Percentiles rank a stretch among this genome's conserved stretches.
phyloP scores from a whole-genome alignment of 1,284 basidiomycete genomes.

The Fomitopsis palustris region DNA sequence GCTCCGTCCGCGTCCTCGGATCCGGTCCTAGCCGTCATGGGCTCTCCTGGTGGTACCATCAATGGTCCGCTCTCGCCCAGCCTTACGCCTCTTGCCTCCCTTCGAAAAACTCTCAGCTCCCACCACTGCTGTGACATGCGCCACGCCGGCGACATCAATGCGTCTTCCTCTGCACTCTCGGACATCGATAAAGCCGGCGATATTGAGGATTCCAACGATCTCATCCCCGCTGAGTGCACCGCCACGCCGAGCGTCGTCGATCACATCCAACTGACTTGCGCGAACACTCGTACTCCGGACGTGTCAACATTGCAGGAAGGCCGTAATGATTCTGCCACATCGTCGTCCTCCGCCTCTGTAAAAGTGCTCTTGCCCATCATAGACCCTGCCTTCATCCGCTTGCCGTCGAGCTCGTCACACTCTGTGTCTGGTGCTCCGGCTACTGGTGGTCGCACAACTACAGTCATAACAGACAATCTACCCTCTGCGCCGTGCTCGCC shows the following conservation, averaged over 20 bases:
- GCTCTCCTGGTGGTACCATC: not conserved
- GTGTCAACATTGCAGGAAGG: no score
- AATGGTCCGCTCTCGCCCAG: not conserved
- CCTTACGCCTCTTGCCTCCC: not conserved
- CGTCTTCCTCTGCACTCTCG: not conserved
- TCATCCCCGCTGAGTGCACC: not conserved
- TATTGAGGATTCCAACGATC: not conserved
- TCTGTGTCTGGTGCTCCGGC: no score
- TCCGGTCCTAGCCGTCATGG: not conserved
- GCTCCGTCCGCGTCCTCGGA: not conserved
- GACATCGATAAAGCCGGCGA: not conserved
- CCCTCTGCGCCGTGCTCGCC: no score
- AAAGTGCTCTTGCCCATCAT: no score
- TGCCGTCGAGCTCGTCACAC: no score
- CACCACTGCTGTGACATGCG: not conserved
- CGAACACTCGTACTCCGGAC: no score
- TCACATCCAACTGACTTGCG: not conserved
- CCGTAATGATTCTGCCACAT: no score
- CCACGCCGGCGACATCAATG: no score
- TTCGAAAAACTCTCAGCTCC: not conserved
- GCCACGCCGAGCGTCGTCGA: not conserved
- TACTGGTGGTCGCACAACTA: no score
- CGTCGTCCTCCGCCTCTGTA: no score
- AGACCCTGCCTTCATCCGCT: no score
- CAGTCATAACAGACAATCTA: no score